Base-by-base conservation (phyloP, 345 rosid genomes). In the Corchorus olitorius region DNA sequence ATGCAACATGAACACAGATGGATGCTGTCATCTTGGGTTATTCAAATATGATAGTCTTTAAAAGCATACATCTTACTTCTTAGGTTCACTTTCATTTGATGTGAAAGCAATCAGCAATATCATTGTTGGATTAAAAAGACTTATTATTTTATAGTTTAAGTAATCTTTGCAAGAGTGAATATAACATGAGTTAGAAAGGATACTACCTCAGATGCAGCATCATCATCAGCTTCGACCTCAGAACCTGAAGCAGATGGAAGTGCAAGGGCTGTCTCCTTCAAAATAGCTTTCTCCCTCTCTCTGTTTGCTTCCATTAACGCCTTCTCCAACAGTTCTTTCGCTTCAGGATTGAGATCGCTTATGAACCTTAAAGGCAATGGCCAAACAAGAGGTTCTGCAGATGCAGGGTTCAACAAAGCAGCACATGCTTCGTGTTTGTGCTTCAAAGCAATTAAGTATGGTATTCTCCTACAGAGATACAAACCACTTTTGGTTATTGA, bases 341-440 rank as follows among this genome's bases (percentile, higher is more conserved):
- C 95, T 63, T 94, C 99, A 1, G 87, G 88, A 74, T 92, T 88
- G 75, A 96, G 93, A 79, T 96, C 97, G 13, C 97, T 89, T 77
- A 97, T 94, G 89, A 94, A 97, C 80, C 94, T 94, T 60, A 97
- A 86, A 19, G 99, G 97, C 0, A 97, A 90, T 53, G 99, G 99
- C 99, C 99, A 97, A 34, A 97, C 97, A 34, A 97, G 93, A 70
- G 97, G 99, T 79, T 92, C 99, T 41, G 97, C 91, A 3, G 99
- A 91, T 19, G 94, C 82, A 12, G 99, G 98, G 76, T 97, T 90
- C 50, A 96, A 82, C 77, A 96, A 82, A 6, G 88, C 89, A 12
- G 89, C 86, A 73, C 88, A 83, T 1, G 84, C 80, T 78, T 89
- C 82, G 75, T 84, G 84, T 70, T 82, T 88, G 84, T 83, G 70